Conservation (phyloP, 1,284 basidiomycete species). For the Ceratobasidium theobromae region DNA sequence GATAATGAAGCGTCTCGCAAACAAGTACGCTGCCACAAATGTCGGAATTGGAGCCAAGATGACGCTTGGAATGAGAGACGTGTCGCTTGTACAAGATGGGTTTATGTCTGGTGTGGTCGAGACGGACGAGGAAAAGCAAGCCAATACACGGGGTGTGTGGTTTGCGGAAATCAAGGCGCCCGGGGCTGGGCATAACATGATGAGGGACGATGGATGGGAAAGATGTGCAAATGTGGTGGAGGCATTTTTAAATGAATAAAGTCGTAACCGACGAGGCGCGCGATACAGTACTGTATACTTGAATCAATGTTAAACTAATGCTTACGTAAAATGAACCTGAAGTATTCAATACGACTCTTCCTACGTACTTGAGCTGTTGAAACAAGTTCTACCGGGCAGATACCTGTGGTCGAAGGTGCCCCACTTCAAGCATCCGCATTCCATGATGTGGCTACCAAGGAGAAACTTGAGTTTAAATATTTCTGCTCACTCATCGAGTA, state of each 20-base stretch:
- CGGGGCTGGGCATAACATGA: conserved; percentile 23
- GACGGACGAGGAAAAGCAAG: not conserved
- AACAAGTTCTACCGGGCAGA: no score
- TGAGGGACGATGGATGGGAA: conserved; percentile 27
- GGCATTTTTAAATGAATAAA: not conserved
- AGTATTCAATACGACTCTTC: no score
- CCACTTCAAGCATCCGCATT: no score
- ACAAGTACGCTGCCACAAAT: conserved; percentile 14
- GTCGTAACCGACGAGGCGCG: not conserved
- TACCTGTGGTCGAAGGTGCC: no score
- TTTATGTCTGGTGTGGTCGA: not conserved
- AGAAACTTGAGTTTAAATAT: no score
- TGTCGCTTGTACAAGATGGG: not conserved
- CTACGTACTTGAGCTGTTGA: no score
- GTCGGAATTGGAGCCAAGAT: conserved; percentile 1
- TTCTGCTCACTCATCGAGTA: no score
- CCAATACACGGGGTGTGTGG: not conserved
- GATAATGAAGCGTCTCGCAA: conserved; percentile 9
- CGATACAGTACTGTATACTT: not conserved
- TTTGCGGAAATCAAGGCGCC: conserved; percentile 18
- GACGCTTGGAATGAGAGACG: not conserved
- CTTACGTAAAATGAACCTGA: not conserved
- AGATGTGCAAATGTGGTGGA: conserved; percentile 16
- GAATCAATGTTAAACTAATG: not conserved
- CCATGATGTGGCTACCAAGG: no score